Evolutionary conservation across 1,139 yeast genomes (phyloP), one percentile per base, ranked within the genome.

Genomic region (Pichia sp.): DNA sequence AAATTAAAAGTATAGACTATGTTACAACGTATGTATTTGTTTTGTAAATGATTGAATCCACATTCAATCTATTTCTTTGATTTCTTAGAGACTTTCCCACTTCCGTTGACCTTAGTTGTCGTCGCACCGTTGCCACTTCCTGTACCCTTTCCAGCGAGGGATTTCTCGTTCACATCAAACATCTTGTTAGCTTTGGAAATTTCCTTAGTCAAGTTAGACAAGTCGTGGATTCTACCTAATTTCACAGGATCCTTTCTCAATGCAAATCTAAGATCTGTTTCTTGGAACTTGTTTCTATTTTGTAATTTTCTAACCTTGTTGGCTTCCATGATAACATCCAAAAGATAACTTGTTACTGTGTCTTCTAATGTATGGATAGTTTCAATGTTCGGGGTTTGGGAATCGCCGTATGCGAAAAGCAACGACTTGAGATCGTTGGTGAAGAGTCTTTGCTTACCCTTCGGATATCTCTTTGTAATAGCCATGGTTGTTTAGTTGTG

Each of bases 211-310:
- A 87, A 77, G 42, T 79, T 76, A 48, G 88, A 75, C 56, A 91
- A 77, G 62, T 90, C 94, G 56, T 86, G 85, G 33, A 90, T 80
- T 63, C 98, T 77, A 12, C 96, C 94, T 42, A 89, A 74, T 62
- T 90, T 91, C 48, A 81, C 75, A 1, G 94, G 87, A 58, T 91
- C 98, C 55, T 83, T 79, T 39, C 96, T 72, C 49, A 91, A 69
- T 0, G 89, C 94, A 68, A 89, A 89, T 57, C 85, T 87, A 68
- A 91, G 81, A 63, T 91, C 98, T 52, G 89, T 96, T 45, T 90
- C 83, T 59, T 85, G 85, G 53, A 91, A 80, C 64, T 94, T 82
- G 38, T 52, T 51, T 27, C 66, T 46, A 1, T 55, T 55, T 32
- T 59, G 60, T 3, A 53, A 40, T 30, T 44, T 47, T 24, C 67